Base-by-base conservation (phyloP, 192 early-diverging fungal species). In the Linderina pennispora region DNA sequence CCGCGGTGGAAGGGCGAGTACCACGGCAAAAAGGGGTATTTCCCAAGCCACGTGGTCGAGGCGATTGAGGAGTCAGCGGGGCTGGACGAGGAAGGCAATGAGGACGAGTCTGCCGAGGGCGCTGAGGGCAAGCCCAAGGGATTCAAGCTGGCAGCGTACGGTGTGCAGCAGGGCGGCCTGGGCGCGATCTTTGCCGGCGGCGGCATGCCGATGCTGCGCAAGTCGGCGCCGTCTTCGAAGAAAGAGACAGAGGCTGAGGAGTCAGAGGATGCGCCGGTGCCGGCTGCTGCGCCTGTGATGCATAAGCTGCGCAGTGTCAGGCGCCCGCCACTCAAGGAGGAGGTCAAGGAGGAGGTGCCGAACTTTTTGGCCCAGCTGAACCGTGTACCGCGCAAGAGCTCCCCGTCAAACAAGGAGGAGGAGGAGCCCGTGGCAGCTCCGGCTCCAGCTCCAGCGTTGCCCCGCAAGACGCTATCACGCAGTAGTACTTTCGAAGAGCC, bases 121-220 rank as follows among this genome's bases (percentile, higher is more conserved):
- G 11, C 9, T 14, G 26, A 28, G 14, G 28, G 36, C 20, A 56
- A 45, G 15, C 62, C 70, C 16, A 49, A 40, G 14, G 58, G 56
- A 8, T 85, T 83, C 55, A 85, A 69, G 43, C 65, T 89, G 40
- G 85, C 84, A 7, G 83, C 82, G 0, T 87, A 83, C 43, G 87
- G 87, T 50, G 85, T 89, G 8, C 83, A 86, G 49, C 79, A 85
- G 58, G 87, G 85, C 49, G 87, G 87, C 18, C 65, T 89, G 45
- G 87, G 87, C 28, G 77, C 80, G 26, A 56, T 89, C 23, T 81
- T 89, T 42, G 79, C 84, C 28, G 84, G 84, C 25, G 85, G 81
- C 19, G 77, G 76, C 10, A 64, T 87, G 42, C 81, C 87, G 6
- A 60, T 75, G 28, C 55, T 86, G 49, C 80, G 84, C 58, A 87